A percentile compares a stretch with the other conserved stretches of the same genome.
Conservation (phyloP, 495 filamentous ascomycete species). For the Penicillium psychrofluorescens region DNA sequence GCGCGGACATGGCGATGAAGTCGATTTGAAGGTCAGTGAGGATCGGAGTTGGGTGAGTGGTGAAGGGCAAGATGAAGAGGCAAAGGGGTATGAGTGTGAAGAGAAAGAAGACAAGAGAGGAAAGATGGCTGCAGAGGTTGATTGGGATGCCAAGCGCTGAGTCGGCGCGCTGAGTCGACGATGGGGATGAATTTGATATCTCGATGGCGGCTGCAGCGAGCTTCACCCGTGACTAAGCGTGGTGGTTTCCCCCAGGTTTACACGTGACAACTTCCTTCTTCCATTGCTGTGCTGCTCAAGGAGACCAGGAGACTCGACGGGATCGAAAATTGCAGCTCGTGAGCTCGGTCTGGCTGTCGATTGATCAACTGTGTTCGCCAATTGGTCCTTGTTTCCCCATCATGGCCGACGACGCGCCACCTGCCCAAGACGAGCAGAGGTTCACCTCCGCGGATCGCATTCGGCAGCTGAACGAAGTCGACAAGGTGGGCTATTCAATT, state of each 20-base stretch:
- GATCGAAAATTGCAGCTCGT: no score
- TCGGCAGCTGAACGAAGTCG: slow-evolving; percentile 67
- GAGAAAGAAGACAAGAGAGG: not conserved
- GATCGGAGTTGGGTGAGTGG: not conserved
- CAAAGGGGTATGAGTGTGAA: not conserved
- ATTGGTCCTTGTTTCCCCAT: not conserved
- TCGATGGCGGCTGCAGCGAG: not conserved
- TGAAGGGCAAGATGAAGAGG: not conserved
- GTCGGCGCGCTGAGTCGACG: not conserved
- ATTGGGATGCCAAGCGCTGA: not conserved
- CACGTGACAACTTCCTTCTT: no score
- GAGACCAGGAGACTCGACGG: no score
- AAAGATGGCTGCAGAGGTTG: not conserved
- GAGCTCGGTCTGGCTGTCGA: no score
- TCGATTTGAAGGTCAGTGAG: not conserved
- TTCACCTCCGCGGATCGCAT: slow-evolving; percentile 67
- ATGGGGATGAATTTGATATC: slow-evolving; percentile 14
- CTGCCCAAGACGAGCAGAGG: slow-evolving; percentile 5
- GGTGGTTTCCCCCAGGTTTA: no score
- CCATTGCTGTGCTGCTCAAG: no score
- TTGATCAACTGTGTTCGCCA: no score
- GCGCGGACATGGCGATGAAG: slow-evolving; percentile 33
- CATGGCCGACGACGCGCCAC: slow-evolving; percentile 10
- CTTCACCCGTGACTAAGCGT: slow-evolving; percentile 7
- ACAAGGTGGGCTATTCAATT: slow-evolving; percentile 43